Conservation (phyloP, 129 eudicot genomes). For the Escallonia herrerae region DNA sequence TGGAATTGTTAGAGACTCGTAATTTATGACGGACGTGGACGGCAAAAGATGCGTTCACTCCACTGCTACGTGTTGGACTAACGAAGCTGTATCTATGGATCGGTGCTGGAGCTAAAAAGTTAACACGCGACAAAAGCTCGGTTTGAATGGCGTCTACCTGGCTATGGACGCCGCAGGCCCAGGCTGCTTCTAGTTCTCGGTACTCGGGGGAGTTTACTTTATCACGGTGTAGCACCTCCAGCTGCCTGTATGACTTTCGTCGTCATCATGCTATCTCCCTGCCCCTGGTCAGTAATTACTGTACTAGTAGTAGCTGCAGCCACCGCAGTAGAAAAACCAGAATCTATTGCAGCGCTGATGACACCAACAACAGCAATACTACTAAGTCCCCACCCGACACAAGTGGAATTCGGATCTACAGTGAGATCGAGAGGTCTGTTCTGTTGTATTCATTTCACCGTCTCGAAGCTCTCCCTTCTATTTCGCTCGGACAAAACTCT, state of each 20-base stretch:
- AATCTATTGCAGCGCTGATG: slow-evolving; percentile 32
- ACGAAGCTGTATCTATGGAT: too few species aligned
- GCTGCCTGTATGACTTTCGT: slow-evolving; percentile 12
- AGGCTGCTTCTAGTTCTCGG: too few species aligned
- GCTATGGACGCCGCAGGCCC: too few species aligned
- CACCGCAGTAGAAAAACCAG: slow-evolving; percentile 15
- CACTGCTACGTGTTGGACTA: too few species aligned
- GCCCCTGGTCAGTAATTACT: slow-evolving; percentile 3
- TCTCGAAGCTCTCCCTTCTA: neutral
- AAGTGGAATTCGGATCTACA: slow-evolving; percentile 63
- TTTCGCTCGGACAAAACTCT: neutral
- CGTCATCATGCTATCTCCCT: slow-evolving; percentile 5
- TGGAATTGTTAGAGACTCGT: too few species aligned
- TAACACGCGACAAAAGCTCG: too few species aligned
- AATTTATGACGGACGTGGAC: too few species aligned
- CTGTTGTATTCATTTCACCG: neutral
- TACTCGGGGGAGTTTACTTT: too few species aligned
- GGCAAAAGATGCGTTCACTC: too few species aligned
- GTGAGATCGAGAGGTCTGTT: slow-evolving; percentile 72
- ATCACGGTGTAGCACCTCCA: too few species aligned
- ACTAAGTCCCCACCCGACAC: slow-evolving; percentile 25
- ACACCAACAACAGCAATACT: slow-evolving; percentile 10
- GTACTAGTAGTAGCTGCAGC: neutral
- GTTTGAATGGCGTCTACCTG: too few species aligned
- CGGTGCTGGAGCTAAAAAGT: too few species aligned